Percentiles rank a stretch among this genome's conserved stretches.
Conservation (phyloP, 2,329 filamentous ascomycete genomes). For the Metarhizium rileyi region DNA sequence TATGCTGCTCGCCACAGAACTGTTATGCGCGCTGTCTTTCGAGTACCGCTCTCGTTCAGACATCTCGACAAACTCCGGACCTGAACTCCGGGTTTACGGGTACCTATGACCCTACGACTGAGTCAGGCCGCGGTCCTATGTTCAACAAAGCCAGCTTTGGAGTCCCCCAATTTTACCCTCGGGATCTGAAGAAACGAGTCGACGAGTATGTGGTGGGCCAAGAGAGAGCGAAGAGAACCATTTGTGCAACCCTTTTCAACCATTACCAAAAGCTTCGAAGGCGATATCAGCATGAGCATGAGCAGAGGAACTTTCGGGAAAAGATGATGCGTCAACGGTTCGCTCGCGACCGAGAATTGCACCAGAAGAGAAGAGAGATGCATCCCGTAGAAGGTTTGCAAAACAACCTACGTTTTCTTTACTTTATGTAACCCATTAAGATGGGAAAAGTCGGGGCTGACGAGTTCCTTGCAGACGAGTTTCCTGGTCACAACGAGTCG, state of each 20-base stretch:
- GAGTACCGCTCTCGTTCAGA: background rate
- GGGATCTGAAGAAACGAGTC: constrained; percentile 74
- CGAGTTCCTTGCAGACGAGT: constrained; percentile 39
- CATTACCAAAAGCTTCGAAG: constrained; percentile 86
- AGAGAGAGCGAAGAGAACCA: constrained; percentile 85
- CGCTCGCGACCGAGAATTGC: constrained; percentile 53
- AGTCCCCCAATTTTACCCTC: constrained; percentile 54
- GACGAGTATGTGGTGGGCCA: constrained; percentile 97
- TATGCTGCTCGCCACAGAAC: background rate
- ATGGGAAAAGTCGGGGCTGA: constrained; percentile 20
- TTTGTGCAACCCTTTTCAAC: constrained; percentile 90
- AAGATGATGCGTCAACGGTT: constrained; percentile 62
- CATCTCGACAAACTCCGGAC: constrained; percentile 34
- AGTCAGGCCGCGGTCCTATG: constrained; percentile 48
- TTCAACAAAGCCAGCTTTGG: constrained; percentile 48
- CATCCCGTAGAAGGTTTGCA: constrained; percentile 73
- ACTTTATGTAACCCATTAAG: background rate
- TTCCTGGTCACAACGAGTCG: constrained; percentile 40
- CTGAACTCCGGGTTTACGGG: constrained; percentile 50
- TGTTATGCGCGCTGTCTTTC: constrained; percentile 1
- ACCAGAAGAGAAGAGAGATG: constrained; percentile 44
- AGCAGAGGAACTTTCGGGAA: constrained; percentile 46
- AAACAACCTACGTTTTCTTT: constrained; percentile 6
- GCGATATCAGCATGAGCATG: constrained; percentile 66
- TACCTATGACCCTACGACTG: constrained; percentile 46